Base-by-base conservation (phyloP, 805 yeast species). In the Yarrowia sp. region DNA sequence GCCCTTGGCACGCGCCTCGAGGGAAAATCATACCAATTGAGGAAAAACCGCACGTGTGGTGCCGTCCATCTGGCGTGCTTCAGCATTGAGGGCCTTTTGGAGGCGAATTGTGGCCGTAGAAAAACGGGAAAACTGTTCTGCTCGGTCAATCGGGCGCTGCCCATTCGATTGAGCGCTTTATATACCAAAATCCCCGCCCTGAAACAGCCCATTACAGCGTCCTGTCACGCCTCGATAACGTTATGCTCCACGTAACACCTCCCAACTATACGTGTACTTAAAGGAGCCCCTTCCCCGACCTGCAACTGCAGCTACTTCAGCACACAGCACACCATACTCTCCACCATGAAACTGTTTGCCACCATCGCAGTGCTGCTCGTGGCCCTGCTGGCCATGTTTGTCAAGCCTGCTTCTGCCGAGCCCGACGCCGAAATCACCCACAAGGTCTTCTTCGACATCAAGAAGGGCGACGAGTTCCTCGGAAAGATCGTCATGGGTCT, bases 401-500 rank as follows among this genome's bases (percentile, higher is more conserved):
- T 22, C 10, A 19, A 21, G 16, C 58, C 65, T 14, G 65, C 61
- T 19, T 41, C 25, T 25, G 65, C 56, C 46, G 66, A 60, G 58
- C 58, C 58, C 58, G 68, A 69, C 38, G 72, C 88, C 38, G 78
- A 76, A 55, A 71, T 90, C 72, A 90, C 97, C 64, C 82, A 84
- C 72, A 85, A 84, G 75, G 97, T 93, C 32, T 93, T 79, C 77
- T 91, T 92, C 69, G 97, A 93, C 72, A 78, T 92, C 66, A 79
- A 83, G 67, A 92, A 90, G 72, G 97, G 90, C 64, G 94, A 84
- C 61, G 77, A 85, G 73, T 69, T 77, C 4, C 76, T 92, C 47
- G 98, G 98, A 49, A 83, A 96, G 72, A 80, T 93, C 66, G 88
- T 86, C 63, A 79, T 93, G 73, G 98, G 97, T 12, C 80, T 93